Conservation (phyloP, 306 rosid species). For the Mimosa pudica region DNA sequence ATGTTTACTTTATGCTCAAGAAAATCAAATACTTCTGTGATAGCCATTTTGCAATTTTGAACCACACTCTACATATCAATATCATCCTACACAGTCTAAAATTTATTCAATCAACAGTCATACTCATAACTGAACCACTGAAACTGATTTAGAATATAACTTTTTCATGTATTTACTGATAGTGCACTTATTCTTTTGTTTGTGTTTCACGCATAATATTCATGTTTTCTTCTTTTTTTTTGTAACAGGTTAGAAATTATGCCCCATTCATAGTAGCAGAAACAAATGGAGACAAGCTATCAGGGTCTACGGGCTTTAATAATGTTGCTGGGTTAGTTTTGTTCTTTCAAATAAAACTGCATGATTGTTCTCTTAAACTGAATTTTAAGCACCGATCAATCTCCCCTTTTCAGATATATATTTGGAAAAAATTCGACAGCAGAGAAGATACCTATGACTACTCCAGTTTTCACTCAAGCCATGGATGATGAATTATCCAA, state of each 20-base stretch:
- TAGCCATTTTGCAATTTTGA: neutral
- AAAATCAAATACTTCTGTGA: neutral
- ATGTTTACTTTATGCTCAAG: neutral
- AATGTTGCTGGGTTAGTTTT: conserved; percentile 77
- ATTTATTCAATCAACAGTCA: neutral
- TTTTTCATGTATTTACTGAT: neutral
- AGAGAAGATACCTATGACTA: conserved; percentile 93
- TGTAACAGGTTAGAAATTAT: conserved; percentile 78
- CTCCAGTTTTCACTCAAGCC: conserved; percentile 91
- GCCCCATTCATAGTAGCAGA: conserved; percentile 70
- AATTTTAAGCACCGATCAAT: conserved; percentile 17
- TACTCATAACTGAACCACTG: neutral
- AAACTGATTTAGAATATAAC: neutral
- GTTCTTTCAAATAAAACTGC: neutral
- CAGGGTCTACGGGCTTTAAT: conserved; percentile 80
- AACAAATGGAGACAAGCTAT: conserved; percentile 76
- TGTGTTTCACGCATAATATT: conserved; percentile 5
- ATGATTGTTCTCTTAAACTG: conserved; percentile 12
- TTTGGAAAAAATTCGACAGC: conserved; percentile 79
- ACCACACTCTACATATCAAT: neutral
- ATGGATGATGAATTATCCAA: conserved; percentile 53
- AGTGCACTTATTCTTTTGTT: neutral
- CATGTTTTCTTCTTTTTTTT: neutral
- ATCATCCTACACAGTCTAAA: neutral
- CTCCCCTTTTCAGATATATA: conserved; percentile 57